phyloP scores from a whole-genome alignment of 2,329 filamentous ascomycete genomes.

The Plenodomus biglobosus region DNA sequence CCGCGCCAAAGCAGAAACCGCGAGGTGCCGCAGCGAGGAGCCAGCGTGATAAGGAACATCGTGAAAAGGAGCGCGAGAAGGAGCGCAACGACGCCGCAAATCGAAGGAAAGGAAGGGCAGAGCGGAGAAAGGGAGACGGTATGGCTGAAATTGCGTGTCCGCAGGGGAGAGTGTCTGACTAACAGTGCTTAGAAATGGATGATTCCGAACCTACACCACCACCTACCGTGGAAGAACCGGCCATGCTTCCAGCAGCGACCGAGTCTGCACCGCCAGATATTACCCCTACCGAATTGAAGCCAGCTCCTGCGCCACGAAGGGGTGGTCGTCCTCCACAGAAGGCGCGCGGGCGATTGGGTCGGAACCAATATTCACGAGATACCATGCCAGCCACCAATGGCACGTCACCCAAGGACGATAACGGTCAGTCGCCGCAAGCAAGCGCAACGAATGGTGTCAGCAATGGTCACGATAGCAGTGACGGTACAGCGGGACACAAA shows the following conservation, averaged over 20 bases:
- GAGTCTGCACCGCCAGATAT: slow-evolving; percentile 33
- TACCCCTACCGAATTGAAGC: slow-evolving; percentile 26
- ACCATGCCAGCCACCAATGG: slow-evolving; percentile 37
- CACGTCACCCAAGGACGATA: slow-evolving; percentile 35
- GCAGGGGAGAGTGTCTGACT: slow-evolving; percentile 23
- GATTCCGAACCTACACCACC: slow-evolving; percentile 26
- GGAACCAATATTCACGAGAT: slow-evolving; percentile 45
- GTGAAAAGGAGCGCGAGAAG: slow-evolving; percentile 67
- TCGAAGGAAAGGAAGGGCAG: slow-evolving; percentile 79
- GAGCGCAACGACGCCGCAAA: slow-evolving; percentile 73
- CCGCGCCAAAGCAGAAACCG: slow-evolving; percentile 49
- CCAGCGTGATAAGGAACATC: slow-evolving; percentile 65
- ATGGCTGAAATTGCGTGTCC: slow-evolving; percentile 28
- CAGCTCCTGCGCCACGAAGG: slow-evolving; percentile 34
- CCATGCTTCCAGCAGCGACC: slow-evolving; percentile 20
- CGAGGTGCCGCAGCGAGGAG: slow-evolving; percentile 50
- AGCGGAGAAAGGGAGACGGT: slow-evolving; percentile 81
- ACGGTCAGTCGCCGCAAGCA: slow-evolving; percentile 35
- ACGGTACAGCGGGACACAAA: slow-evolving; percentile 57
- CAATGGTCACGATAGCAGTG: slow-evolving; percentile 54
- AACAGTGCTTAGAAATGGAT: slow-evolving; percentile 33
- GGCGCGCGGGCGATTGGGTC: slow-evolving; percentile 38
- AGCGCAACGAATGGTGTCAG: slow-evolving; percentile 35
- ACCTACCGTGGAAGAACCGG: slow-evolving; percentile 32
- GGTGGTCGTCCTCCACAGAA: slow-evolving; percentile 41